Evolutionary conservation across 257 asterid genomes (phyloP).

Genomic region (Solanum bulbocastanum): DNA sequence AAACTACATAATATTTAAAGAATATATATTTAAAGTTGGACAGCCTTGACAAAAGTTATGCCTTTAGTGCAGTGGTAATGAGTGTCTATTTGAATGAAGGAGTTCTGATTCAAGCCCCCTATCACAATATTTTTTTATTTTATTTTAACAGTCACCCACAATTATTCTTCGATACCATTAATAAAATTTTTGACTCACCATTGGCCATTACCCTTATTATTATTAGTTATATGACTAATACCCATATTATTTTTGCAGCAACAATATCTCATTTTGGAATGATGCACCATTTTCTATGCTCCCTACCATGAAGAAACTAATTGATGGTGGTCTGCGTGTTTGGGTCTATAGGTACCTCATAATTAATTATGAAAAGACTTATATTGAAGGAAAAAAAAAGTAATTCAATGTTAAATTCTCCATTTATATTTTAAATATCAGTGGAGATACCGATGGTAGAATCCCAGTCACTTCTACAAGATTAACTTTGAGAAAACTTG

Average conservation of each 20-base stretch:
- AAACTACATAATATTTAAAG: too few relatives aligned
- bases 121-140: too few relatives aligned
- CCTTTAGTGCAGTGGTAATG: too few relatives aligned
- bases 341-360: conserved; percentile 67
- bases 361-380: neutral
- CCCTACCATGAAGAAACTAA: conserved; percentile 40
- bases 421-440: neutral
- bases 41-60: neutral
- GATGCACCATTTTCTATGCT: conserved; percentile 53
- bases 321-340: conserved; percentile 38
- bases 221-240: neutral
- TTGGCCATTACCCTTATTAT: neutral
- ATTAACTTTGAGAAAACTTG: conserved; percentile 39
- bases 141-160: too few relatives aligned
- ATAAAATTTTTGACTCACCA: neutral
- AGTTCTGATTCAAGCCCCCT: neutral
- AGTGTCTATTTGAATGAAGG: too few relatives aligned
- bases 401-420: neutral
- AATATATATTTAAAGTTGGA: neutral
- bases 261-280: conserved; percentile 30
- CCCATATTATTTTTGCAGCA: conserved; percentile 20
- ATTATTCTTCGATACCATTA: too few relatives aligned
- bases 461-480: conserved; percentile 68
- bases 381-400: too few relatives aligned
- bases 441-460: conserved; percentile 78